These are phyloP conservation scores for Suhomyces tanzawaensis DNA, from an alignment of 805 yeast genomes.

Conservation along the genomic window DNA sequence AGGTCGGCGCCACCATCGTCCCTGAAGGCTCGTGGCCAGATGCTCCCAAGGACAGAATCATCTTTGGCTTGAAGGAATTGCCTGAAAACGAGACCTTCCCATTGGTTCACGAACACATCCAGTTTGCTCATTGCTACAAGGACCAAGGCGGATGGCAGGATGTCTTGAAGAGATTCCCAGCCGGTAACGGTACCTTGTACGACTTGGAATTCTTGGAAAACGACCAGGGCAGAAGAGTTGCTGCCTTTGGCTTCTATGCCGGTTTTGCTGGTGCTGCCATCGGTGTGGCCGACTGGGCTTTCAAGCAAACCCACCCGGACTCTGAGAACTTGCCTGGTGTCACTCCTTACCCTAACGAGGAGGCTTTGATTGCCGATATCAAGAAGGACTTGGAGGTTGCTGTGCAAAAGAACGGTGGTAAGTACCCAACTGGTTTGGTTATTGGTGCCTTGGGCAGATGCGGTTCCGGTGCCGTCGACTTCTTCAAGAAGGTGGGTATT, in stretches of 20 bases:
- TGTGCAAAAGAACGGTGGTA: conserved; percentile 54
- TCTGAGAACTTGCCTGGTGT: conserved; percentile 74
- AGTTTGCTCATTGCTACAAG: conserved; percentile 98
- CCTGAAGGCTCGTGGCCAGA: conserved; percentile 90
- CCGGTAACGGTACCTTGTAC: conserved; percentile 86
- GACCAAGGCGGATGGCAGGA: conserved; percentile 97
- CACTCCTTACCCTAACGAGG: conserved; percentile 79
- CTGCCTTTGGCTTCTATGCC: conserved; percentile 99
- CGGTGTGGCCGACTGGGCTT: conserved; percentile 92
- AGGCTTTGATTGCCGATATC: conserved; percentile 69
- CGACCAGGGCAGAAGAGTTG: conserved; percentile 96
- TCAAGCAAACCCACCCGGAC: conserved; percentile 73
- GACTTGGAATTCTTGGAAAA: conserved; percentile 94
- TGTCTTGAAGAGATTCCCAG: conserved; percentile 83
- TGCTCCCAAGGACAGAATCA: conserved; percentile 88
- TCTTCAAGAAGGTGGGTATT: conserved; percentile 78
- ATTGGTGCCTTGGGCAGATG: conserved; percentile 99
- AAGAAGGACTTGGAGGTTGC: conserved; percentile 58
- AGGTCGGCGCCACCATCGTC: conserved; percentile 82
- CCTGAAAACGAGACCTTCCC: conserved; percentile 92
- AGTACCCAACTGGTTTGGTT: conserved; percentile 74
- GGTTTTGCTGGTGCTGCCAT: conserved; percentile 99
- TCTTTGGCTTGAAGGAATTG: conserved; percentile 91
- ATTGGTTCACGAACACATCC: conserved; percentile 91
- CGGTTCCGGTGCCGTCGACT: conserved; percentile 94